Evolutionary conservation across 495 filamentous ascomycete species (phyloP).

Genomic region (Cercophora scortea): DNA sequence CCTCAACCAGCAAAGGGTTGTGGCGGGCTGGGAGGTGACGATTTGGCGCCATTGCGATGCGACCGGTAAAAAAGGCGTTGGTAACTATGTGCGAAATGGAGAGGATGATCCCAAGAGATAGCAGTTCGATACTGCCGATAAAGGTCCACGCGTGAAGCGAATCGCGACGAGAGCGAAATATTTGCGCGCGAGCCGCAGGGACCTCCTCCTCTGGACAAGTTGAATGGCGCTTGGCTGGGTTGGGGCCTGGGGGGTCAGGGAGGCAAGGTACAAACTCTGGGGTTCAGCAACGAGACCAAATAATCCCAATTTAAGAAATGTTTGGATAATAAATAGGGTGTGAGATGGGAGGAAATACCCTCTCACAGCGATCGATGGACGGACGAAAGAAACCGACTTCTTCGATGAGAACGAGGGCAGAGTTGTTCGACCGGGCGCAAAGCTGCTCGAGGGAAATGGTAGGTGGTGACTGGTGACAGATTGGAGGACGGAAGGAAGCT

Average conservation of each 20-base stretch:
- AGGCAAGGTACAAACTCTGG: too few species aligned
- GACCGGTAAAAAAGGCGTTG: neutral
- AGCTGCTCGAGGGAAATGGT: constrained; percentile 1
- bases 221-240: too few species aligned
- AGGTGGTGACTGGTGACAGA: constrained; percentile 12
- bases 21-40: constrained; percentile 59
- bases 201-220: neutral
- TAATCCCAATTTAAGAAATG: too few species aligned
- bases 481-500: constrained; percentile 14
- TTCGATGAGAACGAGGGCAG: neutral
- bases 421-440: constrained; percentile 14
- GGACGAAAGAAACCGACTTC: neutral
- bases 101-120: neutral
- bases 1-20: constrained; percentile 72
- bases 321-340: too few species aligned
- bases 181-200: constrained; percentile 23
- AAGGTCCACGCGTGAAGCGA: neutral
- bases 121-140: constrained; percentile 1
- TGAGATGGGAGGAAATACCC: too few species aligned
- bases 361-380: constrained; percentile 11
- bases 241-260: too few species aligned
- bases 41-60: constrained; percentile 45
- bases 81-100: neutral
- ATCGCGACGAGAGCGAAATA: constrained; percentile 20
- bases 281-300: too few species aligned